These are phyloP conservation scores for Naematelia aurantialba DNA, from an alignment of 768 basidiomycete genomes.

Conservation along the genomic window DNA sequence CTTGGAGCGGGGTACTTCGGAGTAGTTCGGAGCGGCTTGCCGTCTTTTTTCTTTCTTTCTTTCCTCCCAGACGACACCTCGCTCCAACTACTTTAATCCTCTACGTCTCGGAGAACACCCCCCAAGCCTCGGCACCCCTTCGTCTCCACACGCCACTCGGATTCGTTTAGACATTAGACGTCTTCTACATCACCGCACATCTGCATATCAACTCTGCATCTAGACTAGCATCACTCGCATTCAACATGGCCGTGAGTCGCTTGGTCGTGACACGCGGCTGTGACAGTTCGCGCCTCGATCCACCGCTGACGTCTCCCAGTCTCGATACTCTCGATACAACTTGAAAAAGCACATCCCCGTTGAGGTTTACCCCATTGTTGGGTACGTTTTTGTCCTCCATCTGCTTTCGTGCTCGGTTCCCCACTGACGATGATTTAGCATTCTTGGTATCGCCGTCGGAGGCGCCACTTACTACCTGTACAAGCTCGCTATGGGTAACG, in stretches of 20 bases:
- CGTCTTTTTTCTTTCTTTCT: not conserved
- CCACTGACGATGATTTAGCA: no score
- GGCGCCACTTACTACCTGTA: constrained; percentile 68
- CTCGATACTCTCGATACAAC: not conserved
- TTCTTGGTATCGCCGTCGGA: constrained; percentile 56
- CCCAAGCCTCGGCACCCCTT: not conserved
- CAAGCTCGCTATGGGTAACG: constrained; percentile 60
- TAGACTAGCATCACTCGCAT: not conserved
- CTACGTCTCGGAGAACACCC: not conserved
- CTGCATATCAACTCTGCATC: not conserved
- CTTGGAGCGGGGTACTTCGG: not conserved
- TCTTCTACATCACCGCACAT: not conserved
- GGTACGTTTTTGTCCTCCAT: constrained; percentile 10
- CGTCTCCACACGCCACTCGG: not conserved
- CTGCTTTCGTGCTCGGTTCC: no score
- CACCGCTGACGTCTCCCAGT: not conserved
- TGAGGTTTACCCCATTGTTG: constrained; percentile 56
- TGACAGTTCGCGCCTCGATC: not conserved
- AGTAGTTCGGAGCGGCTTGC: not conserved
- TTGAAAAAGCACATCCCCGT: constrained; percentile 64
- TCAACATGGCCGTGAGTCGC: not conserved
- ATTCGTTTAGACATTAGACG: not conserved
- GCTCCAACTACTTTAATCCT: not conserved
- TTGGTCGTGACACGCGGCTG: not conserved
- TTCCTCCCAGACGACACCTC: no score